Conservation (phyloP, 805 yeast genomes). For the Monosporozyma yasuniensis region DNA sequence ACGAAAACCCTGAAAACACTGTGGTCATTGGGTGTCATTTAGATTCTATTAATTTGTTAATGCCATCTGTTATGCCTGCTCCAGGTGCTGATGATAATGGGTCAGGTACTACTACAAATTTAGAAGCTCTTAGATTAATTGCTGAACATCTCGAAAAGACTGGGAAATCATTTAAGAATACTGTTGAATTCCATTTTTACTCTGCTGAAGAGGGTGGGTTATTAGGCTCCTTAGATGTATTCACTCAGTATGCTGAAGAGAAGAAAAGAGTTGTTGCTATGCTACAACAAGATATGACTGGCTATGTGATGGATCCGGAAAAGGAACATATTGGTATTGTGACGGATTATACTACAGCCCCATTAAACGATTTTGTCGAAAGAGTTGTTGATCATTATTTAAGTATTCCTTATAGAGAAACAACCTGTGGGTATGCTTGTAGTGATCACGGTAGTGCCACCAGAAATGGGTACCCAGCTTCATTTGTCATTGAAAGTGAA, state of each 20-base stretch:
- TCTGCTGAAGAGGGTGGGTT: conserved; percentile 93
- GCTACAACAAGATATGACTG: conserved; percentile 95
- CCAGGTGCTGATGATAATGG: conserved; percentile 98
- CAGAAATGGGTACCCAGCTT: conserved; percentile 74
- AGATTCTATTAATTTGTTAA: conserved; percentile 68
- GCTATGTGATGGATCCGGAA: conserved; percentile 52
- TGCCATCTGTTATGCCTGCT: conserved; percentile 60
- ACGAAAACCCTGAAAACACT: conserved; percentile 30
- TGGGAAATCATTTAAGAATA: conserved; percentile 49
- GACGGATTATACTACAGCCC: conserved; percentile 53
- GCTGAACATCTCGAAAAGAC: conserved; percentile 23
- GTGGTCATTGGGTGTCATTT: conserved; percentile 85
- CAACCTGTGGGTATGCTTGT: conserved; percentile 85
- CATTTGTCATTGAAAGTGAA: conserved; percentile 73
- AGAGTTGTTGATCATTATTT: conserved; percentile 54
- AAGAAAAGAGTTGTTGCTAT: conserved; percentile 58
- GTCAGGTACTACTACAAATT: conserved; percentile 69
- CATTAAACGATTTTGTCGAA: conserved; percentile 53
- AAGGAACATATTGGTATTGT: conserved; percentile 68
- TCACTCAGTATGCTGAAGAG: conserved; percentile 39
- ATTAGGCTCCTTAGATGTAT: conserved; percentile 76
- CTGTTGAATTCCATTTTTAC: conserved; percentile 88
- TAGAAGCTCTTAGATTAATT: conserved; percentile 66
- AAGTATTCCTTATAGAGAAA: conserved; percentile 59
- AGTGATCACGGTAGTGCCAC: conserved; percentile 87